These are phyloP conservation scores for Linnemannia zychae DNA, from an alignment of 192 early-diverging fungal genomes.

Conservation along the genomic window DNA sequence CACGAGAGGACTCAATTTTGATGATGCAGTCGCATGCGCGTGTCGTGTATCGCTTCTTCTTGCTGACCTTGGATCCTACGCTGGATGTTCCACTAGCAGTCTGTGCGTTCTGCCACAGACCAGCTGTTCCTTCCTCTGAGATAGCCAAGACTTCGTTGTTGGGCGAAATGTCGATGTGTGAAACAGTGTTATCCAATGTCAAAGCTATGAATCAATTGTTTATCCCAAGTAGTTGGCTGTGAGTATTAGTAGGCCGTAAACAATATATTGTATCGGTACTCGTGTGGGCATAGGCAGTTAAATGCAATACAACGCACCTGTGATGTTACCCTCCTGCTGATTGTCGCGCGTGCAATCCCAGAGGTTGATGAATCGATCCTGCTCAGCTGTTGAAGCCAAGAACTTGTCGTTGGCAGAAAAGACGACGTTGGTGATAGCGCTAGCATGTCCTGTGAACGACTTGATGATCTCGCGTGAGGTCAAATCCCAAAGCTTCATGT, in stretches of 20 bases:
- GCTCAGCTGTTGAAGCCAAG: conserved; percentile 60
- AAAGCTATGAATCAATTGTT: conserved; percentile 38
- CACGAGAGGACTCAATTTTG: conserved; percentile 59
- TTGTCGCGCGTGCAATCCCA: conserved; percentile 63
- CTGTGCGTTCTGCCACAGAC: conserved; percentile 64
- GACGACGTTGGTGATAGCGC: conserved; percentile 59
- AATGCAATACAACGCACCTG: conserved; percentile 31
- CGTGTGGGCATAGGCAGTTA: neutral
- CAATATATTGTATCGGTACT: neutral
- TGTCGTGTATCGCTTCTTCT: conserved; percentile 63
- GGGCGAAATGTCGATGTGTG: conserved; percentile 61
- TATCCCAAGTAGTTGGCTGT: neutral
- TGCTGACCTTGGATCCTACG: conserved; percentile 46
- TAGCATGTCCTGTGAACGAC: conserved; percentile 69
- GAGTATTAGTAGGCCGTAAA: neutral
- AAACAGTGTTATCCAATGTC: conserved; percentile 63
- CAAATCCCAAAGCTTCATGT: conserved; percentile 68
- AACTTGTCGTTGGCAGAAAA: conserved; percentile 66
- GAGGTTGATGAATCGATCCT: conserved; percentile 69
- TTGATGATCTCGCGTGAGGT: conserved; percentile 58
- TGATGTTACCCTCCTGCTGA: conserved; percentile 56
- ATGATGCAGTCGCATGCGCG: conserved; percentile 58
- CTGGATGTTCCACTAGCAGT: conserved; percentile 46
- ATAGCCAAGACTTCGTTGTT: conserved; percentile 62
- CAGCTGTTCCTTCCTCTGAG: conserved; percentile 66